phyloP scores from a whole-genome alignment of 306 rosid genomes.

The Psophocarpus tetragonolobus region DNA sequence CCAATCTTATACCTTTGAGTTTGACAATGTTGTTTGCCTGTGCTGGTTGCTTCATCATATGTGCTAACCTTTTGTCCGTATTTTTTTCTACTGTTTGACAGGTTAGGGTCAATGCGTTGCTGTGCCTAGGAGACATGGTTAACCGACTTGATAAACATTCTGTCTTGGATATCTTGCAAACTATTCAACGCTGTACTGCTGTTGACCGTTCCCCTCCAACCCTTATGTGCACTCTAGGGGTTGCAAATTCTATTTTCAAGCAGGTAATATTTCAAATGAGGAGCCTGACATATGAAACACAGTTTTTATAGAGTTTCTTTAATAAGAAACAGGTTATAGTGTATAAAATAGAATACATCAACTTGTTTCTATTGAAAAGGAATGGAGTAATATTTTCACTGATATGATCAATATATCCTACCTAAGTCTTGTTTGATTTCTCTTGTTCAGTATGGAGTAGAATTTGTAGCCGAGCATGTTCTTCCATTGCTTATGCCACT shows the following conservation, averaged over 20 bases:
- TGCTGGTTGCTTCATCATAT: slow-evolving; percentile 4
- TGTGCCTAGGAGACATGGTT: slow-evolving; percentile 89
- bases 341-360: too few species aligned
- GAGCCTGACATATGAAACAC: slow-evolving; percentile 11
- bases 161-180: slow-evolving; percentile 82
- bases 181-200: slow-evolving; percentile 95
- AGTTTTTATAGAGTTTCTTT: too few species aligned
- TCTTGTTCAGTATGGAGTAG: slow-evolving; percentile 81
- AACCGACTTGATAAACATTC: slow-evolving; percentile 79
- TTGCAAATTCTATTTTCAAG: slow-evolving; percentile 90
- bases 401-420: slow-evolving; percentile 2
- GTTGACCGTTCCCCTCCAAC: slow-evolving; percentile 98
- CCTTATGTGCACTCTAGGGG: slow-evolving; percentile 98
- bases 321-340: too few species aligned
- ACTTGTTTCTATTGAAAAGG: too few species aligned
- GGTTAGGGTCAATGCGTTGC: slow-evolving; percentile 98
- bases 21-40: background rate
- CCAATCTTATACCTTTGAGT: background rate
- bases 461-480: slow-evolving; percentile 95
- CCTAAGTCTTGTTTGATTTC: slow-evolving; percentile 35
- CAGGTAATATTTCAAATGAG: slow-evolving; percentile 53
- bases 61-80: slow-evolving; percentile 13
- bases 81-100: slow-evolving; percentile 41
- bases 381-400: too few species aligned
- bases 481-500: slow-evolving; percentile 84